Base-by-base conservation (phyloP, 169 alveolate species). In the Theileria parva region DNA sequence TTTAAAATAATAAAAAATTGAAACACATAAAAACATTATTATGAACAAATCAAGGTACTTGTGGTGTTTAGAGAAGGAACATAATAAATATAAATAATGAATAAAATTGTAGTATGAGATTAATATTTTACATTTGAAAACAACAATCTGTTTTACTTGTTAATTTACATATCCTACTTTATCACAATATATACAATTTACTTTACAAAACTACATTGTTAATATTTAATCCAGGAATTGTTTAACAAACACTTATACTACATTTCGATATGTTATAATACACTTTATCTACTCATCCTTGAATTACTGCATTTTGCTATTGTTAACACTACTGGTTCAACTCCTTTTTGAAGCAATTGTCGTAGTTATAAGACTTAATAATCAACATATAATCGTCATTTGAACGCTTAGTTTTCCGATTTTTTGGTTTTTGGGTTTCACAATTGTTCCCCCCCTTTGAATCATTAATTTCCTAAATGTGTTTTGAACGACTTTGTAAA, bases 331-430 rank as follows among this genome's bases (percentile, higher is more conserved):
- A 23, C 8, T 4, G 8, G 34, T 25, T 66, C n/a, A 53, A 21
- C 70, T 44, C 11, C 77, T 72, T 72, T 61, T 59, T 72, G 28
- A 72, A 57, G 15, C 79, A 72, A 60, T 72, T 13, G 34, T 72
- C 79, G 37, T 59, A 72, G 17, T 72, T 72, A 21, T 72, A 72
- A 23, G 60, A 48, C 34, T 59, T 70, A 19, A 9, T 59, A 23
- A 32, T 17, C 1, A 48, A 11, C 50, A 9, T 19, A n/a, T 27
- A 27, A 17, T 61, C 69, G 4, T 61, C 69, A 9, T 61, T 27
- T n/a, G 34, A 21, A 2, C 9, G 2, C 5, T 61, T 61, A n/a
- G 32, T 61, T 15, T 9, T 61, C 48, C 48, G 48, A 6, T 37
- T 8, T 37, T 37, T 37, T 6, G 48, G 8, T 37, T 37, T 37